Conservation (phyloP, 495 filamentous ascomycete genomes). For the Aspergillus mulundensis region DNA sequence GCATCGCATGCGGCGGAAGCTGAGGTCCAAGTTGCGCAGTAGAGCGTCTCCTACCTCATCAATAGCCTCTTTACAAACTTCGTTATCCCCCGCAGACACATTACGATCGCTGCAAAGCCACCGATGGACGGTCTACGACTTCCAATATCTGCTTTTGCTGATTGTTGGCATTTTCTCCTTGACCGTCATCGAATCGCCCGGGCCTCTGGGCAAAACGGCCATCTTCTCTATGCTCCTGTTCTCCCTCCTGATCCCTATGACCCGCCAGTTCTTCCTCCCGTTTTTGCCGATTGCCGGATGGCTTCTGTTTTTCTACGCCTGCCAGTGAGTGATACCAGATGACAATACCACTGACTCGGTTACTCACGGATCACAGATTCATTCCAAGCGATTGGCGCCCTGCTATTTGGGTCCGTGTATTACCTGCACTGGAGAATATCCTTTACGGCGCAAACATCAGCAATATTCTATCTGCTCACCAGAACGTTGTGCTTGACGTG, state of each 20-base stretch:
- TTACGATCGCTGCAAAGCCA: conserved; percentile 67
- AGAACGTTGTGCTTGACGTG: conserved; percentile 72
- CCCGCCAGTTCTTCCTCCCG: conserved; percentile 86
- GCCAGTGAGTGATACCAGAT: conserved; percentile 61
- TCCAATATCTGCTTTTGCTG: conserved; percentile 74
- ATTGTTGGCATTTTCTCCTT: conserved; percentile 76
- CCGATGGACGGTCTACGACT: conserved; percentile 81
- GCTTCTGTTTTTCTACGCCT: conserved; percentile 83
- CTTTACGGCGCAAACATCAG: conserved; percentile 93
- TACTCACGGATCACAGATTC: conserved; percentile 54
- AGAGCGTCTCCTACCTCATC: conserved; percentile 66
- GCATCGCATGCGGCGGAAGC: conserved; percentile 65
- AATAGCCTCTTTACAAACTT: conserved; percentile 74
- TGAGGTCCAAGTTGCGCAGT: conserved; percentile 70
- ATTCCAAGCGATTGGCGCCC: conserved; percentile 80
- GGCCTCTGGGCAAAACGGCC: conserved; percentile 65
- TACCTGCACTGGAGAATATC: conserved; percentile 95
- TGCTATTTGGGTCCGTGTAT: conserved; percentile 88
- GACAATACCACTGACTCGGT: background rate
- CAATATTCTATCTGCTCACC: conserved; percentile 89
- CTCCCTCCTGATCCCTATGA: conserved; percentile 78
- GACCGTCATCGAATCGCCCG: conserved; percentile 70
- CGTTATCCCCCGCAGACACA: conserved; percentile 70
- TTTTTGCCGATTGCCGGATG: conserved; percentile 79
- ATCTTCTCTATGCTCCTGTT: conserved; percentile 61